phyloP scores from a whole-genome alignment of 129 eudicot genomes.

The carrot (Daucus carota) region DH1_v3.0 NC_030381.2:52848001-52848500 shows the following conservation, averaged over 20 bases:
- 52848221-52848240: neutral
- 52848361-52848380: neutral
- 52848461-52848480: too few relatives aligned
- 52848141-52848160: neutral
- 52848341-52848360: neutral
- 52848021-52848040: neutral
- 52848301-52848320: neutral
- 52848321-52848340: neutral
- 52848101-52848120: too few relatives aligned
- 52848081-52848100: neutral
- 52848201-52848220: neutral
- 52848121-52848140: neutral
- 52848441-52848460: too few relatives aligned
- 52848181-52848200: too few relatives aligned
- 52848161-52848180: too few relatives aligned
- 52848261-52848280: rapidly evolving
- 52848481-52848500: too few relatives aligned
- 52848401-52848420: neutral
- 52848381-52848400: too few relatives aligned
- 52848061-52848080: rapidly evolving
- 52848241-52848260: neutral
- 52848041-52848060: neutral
- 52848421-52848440: too few relatives aligned
- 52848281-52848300: rapidly evolving
- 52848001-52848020: neutral